A percentile compares a stretch with the other conserved stretches of the same genome.
Evolutionary conservation across 768 basidiomycete genomes (phyloP).

Genomic region (Podaxis rugospora): DNA sequence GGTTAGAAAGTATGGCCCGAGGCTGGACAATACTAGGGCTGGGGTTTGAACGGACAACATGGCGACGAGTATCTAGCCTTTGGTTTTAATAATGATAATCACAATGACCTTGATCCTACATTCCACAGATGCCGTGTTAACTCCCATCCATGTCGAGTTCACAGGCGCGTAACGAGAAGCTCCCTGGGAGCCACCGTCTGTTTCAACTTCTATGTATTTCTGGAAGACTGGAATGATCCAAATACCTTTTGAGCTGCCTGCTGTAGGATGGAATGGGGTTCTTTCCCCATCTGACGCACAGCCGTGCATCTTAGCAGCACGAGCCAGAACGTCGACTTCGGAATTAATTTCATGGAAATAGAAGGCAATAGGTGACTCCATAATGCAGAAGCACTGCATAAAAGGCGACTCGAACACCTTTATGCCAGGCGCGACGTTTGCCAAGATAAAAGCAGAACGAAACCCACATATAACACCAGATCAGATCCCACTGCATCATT

Average conservation of each 20-base stretch:
- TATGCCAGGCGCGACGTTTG: not conserved
- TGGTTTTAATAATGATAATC: not conserved
- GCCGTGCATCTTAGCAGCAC: not conserved
- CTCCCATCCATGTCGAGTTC: not conserved
- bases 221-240: not conserved
- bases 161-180: conserved; percentile 1
- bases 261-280: not conserved
- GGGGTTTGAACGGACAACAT: not conserved
- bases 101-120: not conserved
- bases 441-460: not conserved
- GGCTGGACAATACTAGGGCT: not conserved
- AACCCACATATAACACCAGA: not conserved
- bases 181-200: not conserved
- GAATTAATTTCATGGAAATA: not conserved
- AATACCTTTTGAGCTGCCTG: not conserved
- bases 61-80: not conserved
- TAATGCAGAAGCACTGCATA: not conserved
- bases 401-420: not conserved
- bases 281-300: not conserved
- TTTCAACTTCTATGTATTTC: conserved; percentile 1
- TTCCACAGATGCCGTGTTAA: not conserved
- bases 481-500: conserved; percentile 4
- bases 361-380: not conserved
- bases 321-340: not conserved
- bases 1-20: too few relatives aligned